Evolutionary conservation across 2,329 filamentous ascomycete species (phyloP), one percentile per base, ranked within the genome.

Genomic region (Penicillium sp.): DNA sequence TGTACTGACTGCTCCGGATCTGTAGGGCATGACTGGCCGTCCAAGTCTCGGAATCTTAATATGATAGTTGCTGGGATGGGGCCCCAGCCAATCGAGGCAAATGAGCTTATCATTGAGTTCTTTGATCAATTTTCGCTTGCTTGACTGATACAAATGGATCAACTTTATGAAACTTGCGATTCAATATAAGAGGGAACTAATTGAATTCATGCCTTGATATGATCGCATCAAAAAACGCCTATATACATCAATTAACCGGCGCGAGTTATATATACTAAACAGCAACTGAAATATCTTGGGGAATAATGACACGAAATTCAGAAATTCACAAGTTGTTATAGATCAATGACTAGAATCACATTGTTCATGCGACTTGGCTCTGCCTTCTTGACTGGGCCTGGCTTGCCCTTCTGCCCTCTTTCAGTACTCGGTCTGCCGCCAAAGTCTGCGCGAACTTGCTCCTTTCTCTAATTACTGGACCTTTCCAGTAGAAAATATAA

Each of bases 401-500:
- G 18, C 64, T 65, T 21, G 62, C 60, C 28, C 64, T 57, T 20
- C 43, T 63, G 20, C 49, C 55, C 14, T 45, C 14, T 21, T 24
- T 40, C 8, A 53, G 7, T 63, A 49, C 58, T 51, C 66, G 57
- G 47, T 69, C 67, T 1, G 65, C 65, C n/a, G 61, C 65, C 7
- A 68, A 58, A 3, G 61, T 65, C 65, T 80, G 74, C 4, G 82
- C 81, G 64, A 84, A 84, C 35, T 77, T 75, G 30, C 78, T 81
- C 42, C 73, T 75, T 28, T 68, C 74, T 3, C 83, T 73, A 33
- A 85, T 77, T 9, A 71, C 66, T 0, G 81, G 79, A 0, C 83
- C 83, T 60, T 83, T 80, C 71, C 73, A 77, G 63, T 83, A 85
- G 61, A 85, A 79, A 18, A 80, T 63, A 59, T 81, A 83, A 3